Evolutionary conservation across 768 basidiomycete genomes (phyloP).

Genomic region (Tulasnella sp.): DNA sequence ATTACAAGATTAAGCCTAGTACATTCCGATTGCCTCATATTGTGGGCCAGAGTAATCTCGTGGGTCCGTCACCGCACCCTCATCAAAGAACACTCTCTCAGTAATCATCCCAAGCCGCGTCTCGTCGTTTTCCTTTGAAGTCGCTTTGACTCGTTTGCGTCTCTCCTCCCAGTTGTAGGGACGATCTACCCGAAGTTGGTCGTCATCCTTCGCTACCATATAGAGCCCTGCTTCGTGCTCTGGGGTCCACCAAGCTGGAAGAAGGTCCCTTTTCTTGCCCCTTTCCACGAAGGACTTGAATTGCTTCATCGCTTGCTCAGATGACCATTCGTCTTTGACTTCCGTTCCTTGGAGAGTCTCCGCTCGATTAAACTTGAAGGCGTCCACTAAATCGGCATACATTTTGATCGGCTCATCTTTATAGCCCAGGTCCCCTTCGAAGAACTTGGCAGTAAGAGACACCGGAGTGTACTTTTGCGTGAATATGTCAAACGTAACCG

Average conservation of each 20-base stretch:
- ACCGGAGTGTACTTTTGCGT: not conserved
- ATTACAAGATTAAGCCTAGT: not conserved
- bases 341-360: not conserved
- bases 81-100: not conserved
- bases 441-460: not conserved
- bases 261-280: not conserved
- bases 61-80: not conserved
- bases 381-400: not conserved
- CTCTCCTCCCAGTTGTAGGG: conserved; percentile 5
- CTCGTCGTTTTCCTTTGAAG: conserved; percentile 1
- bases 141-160: not conserved
- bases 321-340: not conserved
- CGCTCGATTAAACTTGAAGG: conserved; percentile 7
- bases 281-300: conserved; percentile 8
- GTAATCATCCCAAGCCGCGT: conserved; percentile 6
- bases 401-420: not conserved
- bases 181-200: not conserved
- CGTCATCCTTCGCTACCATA: conserved; percentile 8
- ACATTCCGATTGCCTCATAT: not conserved
- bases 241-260: conserved; percentile 14
- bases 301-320: not conserved
- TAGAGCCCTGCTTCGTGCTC: not conserved
- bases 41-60: not conserved
- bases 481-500: not conserved
- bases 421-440: not conserved